Base-by-base conservation (phyloP, 1,284 basidiomycete genomes). In the Athelia sp. region DNA sequence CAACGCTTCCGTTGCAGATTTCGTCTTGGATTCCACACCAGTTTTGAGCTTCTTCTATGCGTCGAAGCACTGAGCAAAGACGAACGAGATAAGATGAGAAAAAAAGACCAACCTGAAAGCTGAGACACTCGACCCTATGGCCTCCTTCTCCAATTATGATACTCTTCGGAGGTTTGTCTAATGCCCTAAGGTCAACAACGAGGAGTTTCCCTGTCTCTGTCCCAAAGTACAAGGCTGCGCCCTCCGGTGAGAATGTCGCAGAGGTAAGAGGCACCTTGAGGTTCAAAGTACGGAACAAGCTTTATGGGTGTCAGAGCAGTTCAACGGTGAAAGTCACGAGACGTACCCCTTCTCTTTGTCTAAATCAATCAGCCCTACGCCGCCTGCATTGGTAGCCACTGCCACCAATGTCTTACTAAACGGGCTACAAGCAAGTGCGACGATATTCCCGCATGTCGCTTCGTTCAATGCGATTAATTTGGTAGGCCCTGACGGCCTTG, bases 321-420 rank as follows among this genome's bases (percentile, higher is more conserved):
- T 29, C 26, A 14, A 22, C 22, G 17, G 48, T 17, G 38, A 46
- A n/a, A 48, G 53, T 26, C 22, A 46, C 29, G 34, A 43, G 1
- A 66, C 78, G 44, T 55, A 87, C 84, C 76, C 75, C 57, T 81
- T 83, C 53, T 87, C 85, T 61, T 87, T 88, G 48, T 88, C 84
- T 23, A 89, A 60, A 58, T 89, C 85, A 43, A 88, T 64, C 8
- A 88, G 68, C 3, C 64, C 71, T 13, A 87, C 69, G 29, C 67
- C 66, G 0, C 83, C 83, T 3, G 65, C 68, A n/a, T 73, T 68
- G 43, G 74, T 81, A 1, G 74, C 77, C 32, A 75, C 73, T 9
- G 81, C 81, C 14, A 84, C 69, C 36, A 88, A 66, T 1, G 80
- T 82, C 64, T 82, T 86, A 63, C 84, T 87, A 62, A 85, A 88